These are phyloP conservation scores for Cercophora sp. DNA, from an alignment of 495 filamentous ascomycete genomes.

Conservation along the genomic window DNA sequence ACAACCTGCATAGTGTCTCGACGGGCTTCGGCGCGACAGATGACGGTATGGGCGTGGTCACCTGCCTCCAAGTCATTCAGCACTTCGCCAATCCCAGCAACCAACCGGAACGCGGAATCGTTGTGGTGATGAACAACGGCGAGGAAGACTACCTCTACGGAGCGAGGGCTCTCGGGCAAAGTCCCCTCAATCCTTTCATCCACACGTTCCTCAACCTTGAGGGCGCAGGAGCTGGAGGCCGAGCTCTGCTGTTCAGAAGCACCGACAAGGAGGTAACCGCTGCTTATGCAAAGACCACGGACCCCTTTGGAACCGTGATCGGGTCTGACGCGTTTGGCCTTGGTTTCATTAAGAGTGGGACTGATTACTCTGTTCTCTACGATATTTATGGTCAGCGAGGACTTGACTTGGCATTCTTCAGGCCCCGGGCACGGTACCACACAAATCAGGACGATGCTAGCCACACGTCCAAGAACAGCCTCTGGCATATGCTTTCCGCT, in stretches of 20 bases:
- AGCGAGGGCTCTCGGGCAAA: slow-evolving; percentile 77
- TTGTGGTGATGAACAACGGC: slow-evolving; percentile 88
- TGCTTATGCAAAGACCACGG: slow-evolving; percentile 62
- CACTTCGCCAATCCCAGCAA: slow-evolving; percentile 79
- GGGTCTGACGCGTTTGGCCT: slow-evolving; percentile 77
- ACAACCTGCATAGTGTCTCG: slow-evolving; percentile 61
- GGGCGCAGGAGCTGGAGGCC: slow-evolving; percentile 88
- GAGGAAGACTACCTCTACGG: slow-evolving; percentile 94
- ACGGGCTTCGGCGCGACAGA: slow-evolving; percentile 89
- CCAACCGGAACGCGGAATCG: slow-evolving; percentile 72
- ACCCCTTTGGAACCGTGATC: slow-evolving; percentile 82
- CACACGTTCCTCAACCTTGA: slow-evolving; percentile 92
- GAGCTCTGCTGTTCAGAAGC: slow-evolving; percentile 79
- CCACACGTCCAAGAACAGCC: slow-evolving; percentile 68
- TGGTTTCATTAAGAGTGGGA: slow-evolving; percentile 74
- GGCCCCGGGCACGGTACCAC: slow-evolving; percentile 84
- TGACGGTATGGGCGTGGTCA: slow-evolving; percentile 85
- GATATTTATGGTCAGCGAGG: slow-evolving; percentile 79
- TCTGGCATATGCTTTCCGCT: slow-evolving; percentile 93
- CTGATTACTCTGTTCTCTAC: slow-evolving; percentile 84
- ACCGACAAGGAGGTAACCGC: slow-evolving; percentile 84
- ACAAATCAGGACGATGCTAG: slow-evolving; percentile 82
- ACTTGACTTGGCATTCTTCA: slow-evolving; percentile 85
- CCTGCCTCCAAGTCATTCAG: slow-evolving; percentile 78
- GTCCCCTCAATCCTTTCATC: slow-evolving; percentile 70